Conservation (phyloP, 1,139 yeast genomes). For the Williopsis jadinii region DNA sequence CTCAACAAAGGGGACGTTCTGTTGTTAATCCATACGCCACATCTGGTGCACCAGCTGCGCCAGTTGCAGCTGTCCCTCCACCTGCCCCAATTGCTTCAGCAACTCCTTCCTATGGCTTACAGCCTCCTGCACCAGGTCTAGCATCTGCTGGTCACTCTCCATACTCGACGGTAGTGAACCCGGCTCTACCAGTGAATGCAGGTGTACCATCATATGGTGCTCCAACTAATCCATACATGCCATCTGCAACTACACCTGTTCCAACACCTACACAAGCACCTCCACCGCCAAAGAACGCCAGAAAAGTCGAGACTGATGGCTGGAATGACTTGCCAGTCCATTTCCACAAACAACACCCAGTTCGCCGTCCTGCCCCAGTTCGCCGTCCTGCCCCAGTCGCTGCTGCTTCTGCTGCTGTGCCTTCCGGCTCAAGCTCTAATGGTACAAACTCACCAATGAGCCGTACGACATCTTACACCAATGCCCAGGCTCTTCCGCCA, state of each 20-base stretch:
- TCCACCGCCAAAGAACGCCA: conserved; percentile 32
- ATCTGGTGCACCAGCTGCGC: conserved; percentile 6
- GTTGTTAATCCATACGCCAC: conserved; percentile 3
- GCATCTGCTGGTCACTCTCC: not conserved
- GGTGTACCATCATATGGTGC: conserved; percentile 4
- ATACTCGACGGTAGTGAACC: conserved; percentile 2
- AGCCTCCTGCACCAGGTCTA: conserved; percentile 3
- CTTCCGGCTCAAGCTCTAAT: conserved; percentile 19
- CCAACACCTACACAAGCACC: conserved; percentile 17
- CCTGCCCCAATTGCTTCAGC: conserved; percentile 2
- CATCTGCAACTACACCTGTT: conserved; percentile 8
- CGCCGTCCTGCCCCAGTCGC: conserved; percentile 34
- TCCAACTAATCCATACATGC: conserved; percentile 10
- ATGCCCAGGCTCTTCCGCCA: conserved; percentile 23
- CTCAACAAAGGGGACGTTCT: conserved; percentile 2
- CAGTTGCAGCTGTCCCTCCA: not conserved
- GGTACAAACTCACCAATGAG: conserved; percentile 18
- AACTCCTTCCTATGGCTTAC: conserved; percentile 8
- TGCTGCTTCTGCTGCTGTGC: conserved; percentile 10
- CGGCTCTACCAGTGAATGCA: too few relatives aligned
- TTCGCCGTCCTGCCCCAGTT: conserved; percentile 42
- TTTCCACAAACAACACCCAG: conserved; percentile 45
- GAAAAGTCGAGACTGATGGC: conserved; percentile 67
- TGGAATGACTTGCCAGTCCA: conserved; percentile 92
- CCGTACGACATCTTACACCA: conserved; percentile 19